Conservation (phyloP, 208 protist genomes). For the Trypanosoma theileri region DNA sequence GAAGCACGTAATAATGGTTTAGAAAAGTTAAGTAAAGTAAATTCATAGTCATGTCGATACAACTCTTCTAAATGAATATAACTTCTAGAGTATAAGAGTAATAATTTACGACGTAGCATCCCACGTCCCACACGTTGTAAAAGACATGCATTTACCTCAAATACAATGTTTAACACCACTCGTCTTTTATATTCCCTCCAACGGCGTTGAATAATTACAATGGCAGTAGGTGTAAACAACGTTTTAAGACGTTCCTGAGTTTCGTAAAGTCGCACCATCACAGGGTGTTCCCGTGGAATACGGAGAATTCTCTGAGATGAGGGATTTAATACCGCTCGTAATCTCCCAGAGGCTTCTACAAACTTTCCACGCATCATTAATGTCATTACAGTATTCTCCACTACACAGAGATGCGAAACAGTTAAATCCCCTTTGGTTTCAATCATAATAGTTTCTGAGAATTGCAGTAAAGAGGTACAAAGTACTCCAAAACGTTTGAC, state of each 20-base stretch:
- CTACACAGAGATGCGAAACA: slow-evolving; percentile 43
- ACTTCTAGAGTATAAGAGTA: slow-evolving; percentile 20
- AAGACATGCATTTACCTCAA: slow-evolving; percentile 40
- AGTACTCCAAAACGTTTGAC: slow-evolving; percentile 42
- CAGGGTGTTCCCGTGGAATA: slow-evolving; percentile 50
- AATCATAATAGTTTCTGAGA: slow-evolving; percentile 45
- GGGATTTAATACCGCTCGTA: slow-evolving; percentile 28
- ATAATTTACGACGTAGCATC: slow-evolving; percentile 32
- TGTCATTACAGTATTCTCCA: slow-evolving; percentile 49
- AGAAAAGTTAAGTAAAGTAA: slow-evolving; percentile 37
- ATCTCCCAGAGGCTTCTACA: slow-evolving; percentile 39
- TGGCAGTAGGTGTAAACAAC: slow-evolving; percentile 35
- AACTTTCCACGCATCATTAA: slow-evolving; percentile 53
- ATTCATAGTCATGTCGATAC: slow-evolving; percentile 24
- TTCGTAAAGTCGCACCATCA: slow-evolving; percentile 36
- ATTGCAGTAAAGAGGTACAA: slow-evolving; percentile 53
- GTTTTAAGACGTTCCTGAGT: slow-evolving; percentile 32
- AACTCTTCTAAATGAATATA: slow-evolving; percentile 7
- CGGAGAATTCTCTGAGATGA: slow-evolving; percentile 8
- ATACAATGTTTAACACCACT: slow-evolving; percentile 35
- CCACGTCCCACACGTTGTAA: slow-evolving; percentile 54
- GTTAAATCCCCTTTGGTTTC: slow-evolving; percentile 39
- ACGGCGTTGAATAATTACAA: slow-evolving; percentile 42
- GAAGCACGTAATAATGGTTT: slow-evolving; percentile 35
- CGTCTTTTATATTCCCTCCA: slow-evolving; percentile 45